These are phyloP conservation scores for Amphicarpaea edgeworthii DNA, from an alignment of 306 rosid species.

Conservation along the genomic window DNA sequence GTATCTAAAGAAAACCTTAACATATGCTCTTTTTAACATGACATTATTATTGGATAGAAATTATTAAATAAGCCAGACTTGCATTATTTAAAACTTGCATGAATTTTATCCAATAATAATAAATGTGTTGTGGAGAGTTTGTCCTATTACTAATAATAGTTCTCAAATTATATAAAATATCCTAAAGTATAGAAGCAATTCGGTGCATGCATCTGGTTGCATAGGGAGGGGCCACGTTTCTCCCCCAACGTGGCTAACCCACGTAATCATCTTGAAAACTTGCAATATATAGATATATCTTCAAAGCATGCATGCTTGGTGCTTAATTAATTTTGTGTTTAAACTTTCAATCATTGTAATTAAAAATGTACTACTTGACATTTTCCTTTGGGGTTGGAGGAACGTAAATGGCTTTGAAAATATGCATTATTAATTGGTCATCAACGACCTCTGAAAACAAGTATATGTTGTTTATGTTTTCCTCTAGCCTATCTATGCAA, in stretches of 20 bases:
- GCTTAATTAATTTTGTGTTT: neutral
- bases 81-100: neutral
- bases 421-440: constrained; percentile 1
- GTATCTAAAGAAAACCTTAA: no score
- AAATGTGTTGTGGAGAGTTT: neutral
- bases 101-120: neutral
- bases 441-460: neutral
- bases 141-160: no score
- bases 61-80: neutral
- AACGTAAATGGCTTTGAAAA: neutral
- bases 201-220: neutral
- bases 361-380: constrained; percentile 11
- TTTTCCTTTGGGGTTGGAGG: neutral
- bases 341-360: constrained; percentile 32
- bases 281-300: neutral
- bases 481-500: neutral
- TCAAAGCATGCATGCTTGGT: constrained; percentile 30
- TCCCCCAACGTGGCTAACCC: neutral
- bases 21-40: neutral
- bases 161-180: no score
- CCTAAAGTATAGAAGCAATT: neutral
- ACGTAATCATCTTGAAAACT: constrained; percentile 30
- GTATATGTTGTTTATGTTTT: neutral
- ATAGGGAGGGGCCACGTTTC: neutral
- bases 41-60: neutral